phyloP scores from a whole-genome alignment of 1,284 basidiomycete genomes.

The Leccinum subrobustum region DNA sequence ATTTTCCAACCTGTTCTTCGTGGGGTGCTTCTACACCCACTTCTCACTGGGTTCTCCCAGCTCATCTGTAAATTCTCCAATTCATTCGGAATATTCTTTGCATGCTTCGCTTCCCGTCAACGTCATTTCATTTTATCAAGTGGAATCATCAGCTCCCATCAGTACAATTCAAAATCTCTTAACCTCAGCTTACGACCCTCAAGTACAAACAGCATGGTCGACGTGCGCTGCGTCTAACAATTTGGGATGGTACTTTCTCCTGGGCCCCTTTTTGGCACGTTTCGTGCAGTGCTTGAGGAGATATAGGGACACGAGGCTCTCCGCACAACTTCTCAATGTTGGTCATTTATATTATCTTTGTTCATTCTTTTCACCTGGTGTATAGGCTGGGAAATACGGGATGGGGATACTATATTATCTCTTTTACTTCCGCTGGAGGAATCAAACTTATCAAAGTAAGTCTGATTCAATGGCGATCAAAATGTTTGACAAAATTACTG shows the following conservation, averaged over 20 bases:
- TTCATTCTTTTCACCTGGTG: not conserved
- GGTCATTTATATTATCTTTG: conserved; percentile 20
- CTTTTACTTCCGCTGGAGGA: conserved; percentile 75
- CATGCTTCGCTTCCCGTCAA: not conserved
- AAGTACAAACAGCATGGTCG: conserved; percentile 15
- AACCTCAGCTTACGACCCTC: conserved; percentile 10
- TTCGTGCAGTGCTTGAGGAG: conserved; percentile 86
- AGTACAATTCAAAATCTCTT: not conserved
- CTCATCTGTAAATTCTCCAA: not conserved
- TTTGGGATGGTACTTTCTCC: conserved; percentile 62
- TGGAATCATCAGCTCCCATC: not conserved
- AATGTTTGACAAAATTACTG: not conserved
- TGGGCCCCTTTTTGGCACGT: conserved; percentile 72
- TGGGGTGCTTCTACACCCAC: conserved; percentile 68
- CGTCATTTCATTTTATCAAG: not conserved
- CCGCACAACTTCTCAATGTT: conserved; percentile 86
- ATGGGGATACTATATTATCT: conserved; percentile 63
- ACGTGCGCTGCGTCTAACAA: conserved; percentile 21
- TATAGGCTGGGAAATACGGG: conserved; percentile 78
- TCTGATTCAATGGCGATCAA: not conserved
- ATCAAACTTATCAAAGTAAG: conserved; percentile 24
- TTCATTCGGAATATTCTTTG: not conserved
- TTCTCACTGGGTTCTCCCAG: not conserved
- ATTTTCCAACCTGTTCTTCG: conserved; percentile 69
- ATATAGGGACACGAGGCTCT: conserved; percentile 72